phyloP scores from a whole-genome alignment of 2,329 filamentous ascomycete species.

The Trichoderma pleuroti region DNA sequence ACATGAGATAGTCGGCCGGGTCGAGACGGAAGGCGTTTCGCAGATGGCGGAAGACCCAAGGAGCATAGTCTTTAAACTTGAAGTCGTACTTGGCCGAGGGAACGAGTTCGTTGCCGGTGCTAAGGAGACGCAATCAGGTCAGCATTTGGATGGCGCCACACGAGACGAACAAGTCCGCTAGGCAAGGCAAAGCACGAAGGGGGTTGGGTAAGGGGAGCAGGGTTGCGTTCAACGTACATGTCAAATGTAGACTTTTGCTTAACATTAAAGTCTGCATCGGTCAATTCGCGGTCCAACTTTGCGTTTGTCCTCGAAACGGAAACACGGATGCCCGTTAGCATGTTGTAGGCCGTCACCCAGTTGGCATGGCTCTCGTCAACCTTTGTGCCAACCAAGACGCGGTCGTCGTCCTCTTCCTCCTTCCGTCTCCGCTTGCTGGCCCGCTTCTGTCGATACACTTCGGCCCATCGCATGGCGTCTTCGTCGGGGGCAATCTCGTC shows the following conservation, averaged over 20 bases:
- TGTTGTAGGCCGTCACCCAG: conserved; percentile 98
- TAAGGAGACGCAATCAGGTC: conserved; percentile 32
- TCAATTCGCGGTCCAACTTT: conserved; percentile 87
- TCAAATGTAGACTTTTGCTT: conserved; percentile 99
- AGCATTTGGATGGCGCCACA: background rate
- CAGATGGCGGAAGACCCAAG: conserved; percentile 95
- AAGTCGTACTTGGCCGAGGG: conserved; percentile 99
- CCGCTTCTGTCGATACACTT: conserved; percentile 86
- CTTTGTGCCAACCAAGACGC: conserved; percentile 93
- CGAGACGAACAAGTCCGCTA: background rate
- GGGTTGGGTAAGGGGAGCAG: background rate
- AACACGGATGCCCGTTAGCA: conserved; percentile 97
- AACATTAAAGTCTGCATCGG: conserved; percentile 85
- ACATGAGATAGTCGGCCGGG: conserved; percentile 97
- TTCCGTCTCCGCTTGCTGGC: conserved; percentile 79
- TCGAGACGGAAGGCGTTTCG: conserved; percentile 85
- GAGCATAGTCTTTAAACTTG: conserved; percentile 99
- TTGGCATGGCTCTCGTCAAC: conserved; percentile 97
- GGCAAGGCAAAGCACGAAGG: background rate
- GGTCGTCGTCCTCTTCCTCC: conserved; percentile 87
- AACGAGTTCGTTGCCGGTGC: conserved; percentile 92
- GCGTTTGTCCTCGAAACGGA: conserved; percentile 95
- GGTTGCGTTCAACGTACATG: conserved; percentile 60
- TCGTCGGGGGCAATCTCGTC: conserved; percentile 86
- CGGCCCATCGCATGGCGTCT: conserved; percentile 86